Evolutionary conservation across 106 monocot species (phyloP).

Genomic region (Narthecium ossifragum): DNA sequence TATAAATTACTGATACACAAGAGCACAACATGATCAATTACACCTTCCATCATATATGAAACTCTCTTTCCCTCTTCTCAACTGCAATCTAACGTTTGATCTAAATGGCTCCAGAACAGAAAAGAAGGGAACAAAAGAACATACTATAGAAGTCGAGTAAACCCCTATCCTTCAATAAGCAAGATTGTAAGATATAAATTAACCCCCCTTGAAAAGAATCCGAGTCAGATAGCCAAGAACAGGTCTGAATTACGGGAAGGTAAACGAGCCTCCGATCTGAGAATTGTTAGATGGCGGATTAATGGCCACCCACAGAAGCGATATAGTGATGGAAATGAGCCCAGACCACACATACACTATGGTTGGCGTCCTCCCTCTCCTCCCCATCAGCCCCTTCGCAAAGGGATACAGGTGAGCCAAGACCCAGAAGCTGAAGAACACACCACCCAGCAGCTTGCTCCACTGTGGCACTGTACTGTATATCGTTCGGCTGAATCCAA

Average conservation of each 20-base stretch:
- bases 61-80: too few species aligned
- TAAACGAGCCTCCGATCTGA: conserved; percentile 68
- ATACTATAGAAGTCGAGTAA: too few species aligned
- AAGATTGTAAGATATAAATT: too few species aligned
- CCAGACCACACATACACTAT: conserved; percentile 84
- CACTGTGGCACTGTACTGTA: conserved; percentile 78
- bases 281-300: conserved; percentile 41
- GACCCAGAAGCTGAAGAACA: conserved; percentile 95
- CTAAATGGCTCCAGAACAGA: too few species aligned
- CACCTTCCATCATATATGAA: too few species aligned
- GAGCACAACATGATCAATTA: too few species aligned
- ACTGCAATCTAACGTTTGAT: too few species aligned
- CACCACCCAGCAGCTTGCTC: conserved; percentile 77
- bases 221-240: neutral
- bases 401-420: conserved; percentile 79
- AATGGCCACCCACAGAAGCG: conserved; percentile 70
- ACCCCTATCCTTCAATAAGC: too few species aligned
- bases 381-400: conserved; percentile 86
- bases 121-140: too few species aligned
- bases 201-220: too few species aligned
- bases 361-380: conserved; percentile 78
- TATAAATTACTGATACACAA: too few species aligned
- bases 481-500: conserved; percentile 70
- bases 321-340: conserved; percentile 82
- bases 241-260: conserved; percentile 1